These are phyloP conservation scores for Globisporangium lucens DNA, from an alignment of 352 stramenopile genomes.

Conservation along the genomic window DNA sequence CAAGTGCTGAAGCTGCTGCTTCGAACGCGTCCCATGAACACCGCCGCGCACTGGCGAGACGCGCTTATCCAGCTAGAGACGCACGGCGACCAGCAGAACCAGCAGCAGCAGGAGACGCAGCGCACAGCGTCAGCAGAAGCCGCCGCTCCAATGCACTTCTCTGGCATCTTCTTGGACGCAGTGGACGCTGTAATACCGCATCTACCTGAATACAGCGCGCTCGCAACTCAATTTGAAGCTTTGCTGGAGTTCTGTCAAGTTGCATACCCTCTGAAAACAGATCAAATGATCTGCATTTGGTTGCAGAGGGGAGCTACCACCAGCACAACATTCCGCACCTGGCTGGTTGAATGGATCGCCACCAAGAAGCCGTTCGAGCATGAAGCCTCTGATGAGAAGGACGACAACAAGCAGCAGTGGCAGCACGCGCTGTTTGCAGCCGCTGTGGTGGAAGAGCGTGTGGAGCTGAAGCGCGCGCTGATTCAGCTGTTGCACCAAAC, in stretches of 20 bases:
- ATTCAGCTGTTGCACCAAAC: conserved; percentile 25
- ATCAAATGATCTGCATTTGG: conserved; percentile 29
- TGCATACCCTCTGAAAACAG: conserved; percentile 23
- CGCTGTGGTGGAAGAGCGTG: conserved; percentile 26
- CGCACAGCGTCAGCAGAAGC: not conserved
- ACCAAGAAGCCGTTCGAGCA: not conserved
- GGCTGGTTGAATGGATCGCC: conserved; percentile 33
- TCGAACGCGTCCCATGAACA: conserved; percentile 23
- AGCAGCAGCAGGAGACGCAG: not conserved
- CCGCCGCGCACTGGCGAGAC: conserved; percentile 20
- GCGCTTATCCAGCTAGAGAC: conserved; percentile 4
- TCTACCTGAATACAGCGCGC: conserved; percentile 42
- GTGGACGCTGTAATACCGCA: conserved; percentile 40
- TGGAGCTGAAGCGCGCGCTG: conserved; percentile 23
- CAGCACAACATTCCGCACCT: conserved; percentile 28
- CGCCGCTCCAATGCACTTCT: conserved; percentile 4
- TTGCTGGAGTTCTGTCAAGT: conserved; percentile 32
- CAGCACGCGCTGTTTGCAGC: conserved; percentile 34
- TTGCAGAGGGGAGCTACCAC: conserved; percentile 17
- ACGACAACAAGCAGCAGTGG: conserved; percentile 25
- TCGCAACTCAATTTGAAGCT: conserved; percentile 25
- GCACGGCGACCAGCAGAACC: not conserved
- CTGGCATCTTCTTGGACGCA: conserved; percentile 14
- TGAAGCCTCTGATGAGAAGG: not conserved
- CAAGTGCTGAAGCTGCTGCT: conserved; percentile 28